Evolutionary conservation across 352 stramenopile genomes (phyloP).

Genomic region (Globisporangium cystogenes): DNA sequence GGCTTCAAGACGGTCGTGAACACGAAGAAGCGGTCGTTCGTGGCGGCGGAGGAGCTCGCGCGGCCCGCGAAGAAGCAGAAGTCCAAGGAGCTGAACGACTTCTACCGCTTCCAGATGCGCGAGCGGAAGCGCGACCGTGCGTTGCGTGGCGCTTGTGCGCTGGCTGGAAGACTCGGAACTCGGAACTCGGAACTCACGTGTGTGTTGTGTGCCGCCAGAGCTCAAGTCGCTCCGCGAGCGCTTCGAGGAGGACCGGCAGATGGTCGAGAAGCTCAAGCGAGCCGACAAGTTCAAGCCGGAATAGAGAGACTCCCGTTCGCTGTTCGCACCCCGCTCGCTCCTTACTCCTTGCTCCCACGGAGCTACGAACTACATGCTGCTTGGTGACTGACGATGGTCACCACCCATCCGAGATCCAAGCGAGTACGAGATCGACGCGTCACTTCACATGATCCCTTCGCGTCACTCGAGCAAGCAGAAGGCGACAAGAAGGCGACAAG

Average conservation of each 20-base stretch:
- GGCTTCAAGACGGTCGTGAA: constrained; percentile 81
- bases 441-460: too few species aligned
- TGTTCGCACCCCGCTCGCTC: background rate
- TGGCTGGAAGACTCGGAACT: constrained; percentile 3
- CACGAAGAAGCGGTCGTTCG: constrained; percentile 64
- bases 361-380: too few species aligned
- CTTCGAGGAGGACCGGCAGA: constrained; percentile 75
- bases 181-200: too few species aligned
- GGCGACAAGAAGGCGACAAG: background rate
- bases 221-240: constrained; percentile 76
- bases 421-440: too few species aligned
- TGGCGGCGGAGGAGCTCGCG: constrained; percentile 33
- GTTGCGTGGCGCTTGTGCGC: constrained; percentile 16
- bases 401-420: too few species aligned
- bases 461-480: too few species aligned
- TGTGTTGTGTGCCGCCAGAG: constrained; percentile 30
- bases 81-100: constrained; percentile 73
- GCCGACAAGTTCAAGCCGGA: constrained; percentile 80
- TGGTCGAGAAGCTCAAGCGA: constrained; percentile 83
- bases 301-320: constrained; percentile 11
- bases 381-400: too few species aligned
- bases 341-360: too few species aligned
- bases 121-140: constrained; percentile 83
- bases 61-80: constrained; percentile 80
- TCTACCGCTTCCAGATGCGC: constrained; percentile 84